Evolutionary conservation across 352 stramenopile species (phyloP), one percentile per base, ranked within the genome.

Genomic region (Pythium scleroteichum): DNA sequence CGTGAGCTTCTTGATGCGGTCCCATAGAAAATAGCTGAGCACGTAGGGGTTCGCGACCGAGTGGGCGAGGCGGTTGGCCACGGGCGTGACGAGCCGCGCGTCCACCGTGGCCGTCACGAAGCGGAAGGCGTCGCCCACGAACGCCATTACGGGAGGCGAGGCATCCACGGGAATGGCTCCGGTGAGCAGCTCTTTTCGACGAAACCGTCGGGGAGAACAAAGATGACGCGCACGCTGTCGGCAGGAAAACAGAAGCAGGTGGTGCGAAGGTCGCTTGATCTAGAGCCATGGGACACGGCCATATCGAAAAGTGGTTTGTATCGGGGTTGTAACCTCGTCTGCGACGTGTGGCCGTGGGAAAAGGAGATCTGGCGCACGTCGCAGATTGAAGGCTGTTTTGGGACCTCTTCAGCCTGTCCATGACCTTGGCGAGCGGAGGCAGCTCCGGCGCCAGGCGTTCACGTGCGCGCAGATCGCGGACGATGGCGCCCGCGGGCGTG

Each of bases 41-140:
- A 93, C 81, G 41, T 85, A 78, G 22, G 83, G 83, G 40, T 93
- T 93, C 51, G 67, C 78, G 58, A 90, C 76, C n/a, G 83, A 93
- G n/a, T 61, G 71, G 6, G 76, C 79, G 47, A 91, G 69, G 3
- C 71, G 73, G 19, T 60, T 62, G 29, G 79, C 67, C 46, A 91
- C 73, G 35, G 81, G 81, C 38, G 71, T 81, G 61, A 91, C 79
- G 26, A 90, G 64, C 13, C 67, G 71, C 48, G 73, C 76, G 54
- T 90, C 80, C 57, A 90, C 70, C 27, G 82, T 79, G 33, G 39
- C 68, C 41, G 74, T 79, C 48, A 73, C 68, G 62, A 54, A 86
- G 65, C 72, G 72, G 23, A 87, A 47, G 24, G 73, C 73, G 54
- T 85, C 69, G 20, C 73, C 66, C 23, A 85, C 71, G 64, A 85